A percentile compares a stretch with the other conserved stretches of the same genome.
phyloP scores from a whole-genome alignment of 2,329 filamentous ascomycete species.

The Talaromyces sp. region DNA sequence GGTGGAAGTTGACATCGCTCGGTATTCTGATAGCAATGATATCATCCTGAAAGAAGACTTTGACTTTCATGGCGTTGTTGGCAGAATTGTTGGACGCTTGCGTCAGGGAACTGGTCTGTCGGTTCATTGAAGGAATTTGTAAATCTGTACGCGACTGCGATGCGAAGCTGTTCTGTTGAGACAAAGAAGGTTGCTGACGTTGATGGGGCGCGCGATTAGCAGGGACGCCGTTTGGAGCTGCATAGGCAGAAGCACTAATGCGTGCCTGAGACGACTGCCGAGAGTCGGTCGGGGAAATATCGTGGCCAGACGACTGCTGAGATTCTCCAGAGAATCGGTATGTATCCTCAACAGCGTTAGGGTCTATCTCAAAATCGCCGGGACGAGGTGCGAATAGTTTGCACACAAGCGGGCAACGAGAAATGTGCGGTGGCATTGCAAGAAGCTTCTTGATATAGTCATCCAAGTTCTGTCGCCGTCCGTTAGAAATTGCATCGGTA shows the following conservation, averaged over 20 bases:
- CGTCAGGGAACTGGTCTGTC: slow-evolving; percentile 54
- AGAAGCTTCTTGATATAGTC: slow-evolving; percentile 93
- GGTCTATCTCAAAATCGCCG: slow-evolving; percentile 90
- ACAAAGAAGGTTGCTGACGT: slow-evolving; percentile 34
- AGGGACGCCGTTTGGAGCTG: slow-evolving; percentile 45
- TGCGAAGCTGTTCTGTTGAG: slow-evolving; percentile 32
- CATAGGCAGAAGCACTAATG: slow-evolving; percentile 55
- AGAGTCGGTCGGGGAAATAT: slow-evolving; percentile 59
- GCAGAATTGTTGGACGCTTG: slow-evolving; percentile 40
- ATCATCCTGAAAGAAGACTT: slow-evolving; percentile 89
- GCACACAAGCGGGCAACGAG: slow-evolving; percentile 77
- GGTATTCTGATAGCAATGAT: slow-evolving; percentile 89
- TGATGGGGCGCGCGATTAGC: slow-evolving; percentile 38
- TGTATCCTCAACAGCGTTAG: slow-evolving; percentile 61
- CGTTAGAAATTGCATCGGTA: slow-evolving; percentile 95
- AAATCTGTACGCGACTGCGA: slow-evolving; percentile 35
- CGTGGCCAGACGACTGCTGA: slow-evolving; percentile 63
- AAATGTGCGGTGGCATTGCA: slow-evolving; percentile 77
- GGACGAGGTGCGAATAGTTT: slow-evolving; percentile 87
- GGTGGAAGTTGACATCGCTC: slow-evolving; percentile 70
- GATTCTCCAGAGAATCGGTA: slow-evolving; percentile 72
- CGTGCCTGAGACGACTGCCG: slow-evolving; percentile 65
- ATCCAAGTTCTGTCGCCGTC: slow-evolving; percentile 85
- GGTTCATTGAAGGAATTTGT: slow-evolving; percentile 42
- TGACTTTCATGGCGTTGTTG: slow-evolving; percentile 72